Base-by-base conservation (phyloP, 2,329 filamentous ascomycete genomes). In the Colletotrichum kahawae region DNA sequence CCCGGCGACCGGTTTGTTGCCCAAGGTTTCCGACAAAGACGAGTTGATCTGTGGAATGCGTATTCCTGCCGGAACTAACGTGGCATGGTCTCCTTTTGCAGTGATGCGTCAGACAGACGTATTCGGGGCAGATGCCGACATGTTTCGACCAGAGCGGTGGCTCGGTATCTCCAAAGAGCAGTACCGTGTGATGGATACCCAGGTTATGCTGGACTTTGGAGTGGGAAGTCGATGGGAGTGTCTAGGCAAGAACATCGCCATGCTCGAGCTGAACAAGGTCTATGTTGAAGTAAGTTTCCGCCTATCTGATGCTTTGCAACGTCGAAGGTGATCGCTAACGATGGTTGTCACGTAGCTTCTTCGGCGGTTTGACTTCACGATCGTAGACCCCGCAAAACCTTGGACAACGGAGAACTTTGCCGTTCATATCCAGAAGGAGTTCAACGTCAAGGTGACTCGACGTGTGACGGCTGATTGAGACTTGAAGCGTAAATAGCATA, bases 141-240 rank as follows among this genome's bases (percentile, higher is more conserved):
- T 82, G 33, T 85, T 84, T 29, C 77, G 81, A 0, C 83, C 84
- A 0, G 82, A 83, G 67, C 72, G 84, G 1, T 85, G 83, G 83
- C 77, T 90, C 5, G 82, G 85, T 1, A 81, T 79, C 0, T 54
- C 77, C 1, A 74, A 78, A 4, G 83, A 84, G 21, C 81, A 80
- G 36, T 65, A 80, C 1, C 81, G 76, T 18, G 74, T 77, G 27
- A 85, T 84, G 83, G 83, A 86, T 81, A 78, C 83, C 21, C 77
- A 78, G 67, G 78, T 77, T 56, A 81, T 81, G 4, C 73, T 84
- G 18, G 84, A 86, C 7, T 74, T 86, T 18, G 79, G 84, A 1
- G 86, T 86, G 65, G 81, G 84, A 54, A 85, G 86, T 0, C 70
- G 81, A 3, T 86, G 82, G 79, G 80, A 81, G 57, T 87, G 85